Base-by-base conservation (phyloP, 257 asterid species). In the Plectranthus barbatus region DNA sequence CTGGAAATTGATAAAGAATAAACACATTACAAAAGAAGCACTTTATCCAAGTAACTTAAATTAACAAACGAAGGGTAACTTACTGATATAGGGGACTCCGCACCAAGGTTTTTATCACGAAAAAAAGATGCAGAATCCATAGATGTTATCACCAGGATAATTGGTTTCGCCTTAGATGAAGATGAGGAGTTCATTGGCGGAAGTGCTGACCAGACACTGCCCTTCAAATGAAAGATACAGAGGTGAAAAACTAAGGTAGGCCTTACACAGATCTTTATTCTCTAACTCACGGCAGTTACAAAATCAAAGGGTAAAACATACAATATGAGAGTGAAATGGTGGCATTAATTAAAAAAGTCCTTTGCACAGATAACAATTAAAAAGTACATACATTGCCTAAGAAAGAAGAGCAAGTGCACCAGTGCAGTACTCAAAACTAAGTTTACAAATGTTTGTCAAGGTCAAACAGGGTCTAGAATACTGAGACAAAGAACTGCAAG, bases 191-290 rank as follows among this genome's bases (percentile, higher is more conserved):
- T 79, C 55, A 87, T 76, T 39, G 96, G 96, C 49, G 96, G 99
- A 79, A 93, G 90, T 39, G 97, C 86, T 70, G 99, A 86, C 97
- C 91, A 93, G 82, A 87, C 99, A 87, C 99, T 93, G 97, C 89
- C 91, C 86, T 92, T 86, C 85, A 85, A 76, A 88, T 76, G 67
- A 70, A 77, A 65, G 80, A 77, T 48, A 77, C 61, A 4, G 60
- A 70, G 76, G 71, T 70, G n/a, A 64, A 82, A 74, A 51, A 65
- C 62, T 39, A 78, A 75, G 73, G 64, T 54, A 50, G 54, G 53
- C 62, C 76, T 58, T 17, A 37, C 52, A 52, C 55, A 45, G 50
- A 41, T 71, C 67, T 56, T 69, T 37, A 34, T 21, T 56, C 64
- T 58, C 31, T 20, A 64, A 55, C 24, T 57, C 55, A 34, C 11